Conservation (phyloP, 768 basidiomycete genomes). For the Solioccasus polychromus region DNA sequence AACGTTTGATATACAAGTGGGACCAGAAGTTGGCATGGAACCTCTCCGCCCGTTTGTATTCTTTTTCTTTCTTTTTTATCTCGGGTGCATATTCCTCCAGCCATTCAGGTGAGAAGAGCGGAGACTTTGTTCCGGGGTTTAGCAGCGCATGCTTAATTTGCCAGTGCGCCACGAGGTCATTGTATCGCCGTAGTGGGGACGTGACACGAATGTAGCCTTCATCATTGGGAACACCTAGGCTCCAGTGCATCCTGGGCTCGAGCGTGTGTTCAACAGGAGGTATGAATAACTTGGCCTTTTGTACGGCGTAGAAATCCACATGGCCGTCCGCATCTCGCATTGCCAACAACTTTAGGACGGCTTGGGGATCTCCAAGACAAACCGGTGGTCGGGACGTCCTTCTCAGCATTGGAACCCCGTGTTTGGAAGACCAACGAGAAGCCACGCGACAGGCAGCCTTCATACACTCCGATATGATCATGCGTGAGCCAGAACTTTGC, state of each 20-base stretch:
- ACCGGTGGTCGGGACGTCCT: conserved; percentile 41
- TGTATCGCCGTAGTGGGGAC: conserved; percentile 82
- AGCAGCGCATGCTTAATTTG: conserved; percentile 82
- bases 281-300: conserved; percentile 33
- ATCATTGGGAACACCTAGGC: conserved; percentile 62
- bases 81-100: conserved; percentile 43
- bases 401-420: conserved; percentile 60
- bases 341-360: conserved; percentile 45
- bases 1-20: conserved; percentile 37
- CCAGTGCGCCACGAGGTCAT: conserved; percentile 86
- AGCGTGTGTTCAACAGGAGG: conserved; percentile 44
- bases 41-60: conserved; percentile 28
- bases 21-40: conserved; percentile 42
- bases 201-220: conserved; percentile 85
- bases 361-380: conserved; percentile 28
- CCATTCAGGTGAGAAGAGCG: conserved; percentile 46
- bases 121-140: conserved; percentile 29
- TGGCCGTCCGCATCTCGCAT: conserved; percentile 45
- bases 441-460: conserved; percentile 74
- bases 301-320: conserved; percentile 38
- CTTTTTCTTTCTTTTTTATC: conserved; percentile 36
- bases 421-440: conserved; percentile 66
- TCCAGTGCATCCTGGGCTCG: conserved; percentile 61
- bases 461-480: conserved; percentile 77
- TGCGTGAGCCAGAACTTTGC: conserved; percentile 42